Evolutionary conservation across 129 eudicot genomes (phyloP), one percentile per base, ranked within the genome.

Genomic region (Erigeron canadensis): DNA sequence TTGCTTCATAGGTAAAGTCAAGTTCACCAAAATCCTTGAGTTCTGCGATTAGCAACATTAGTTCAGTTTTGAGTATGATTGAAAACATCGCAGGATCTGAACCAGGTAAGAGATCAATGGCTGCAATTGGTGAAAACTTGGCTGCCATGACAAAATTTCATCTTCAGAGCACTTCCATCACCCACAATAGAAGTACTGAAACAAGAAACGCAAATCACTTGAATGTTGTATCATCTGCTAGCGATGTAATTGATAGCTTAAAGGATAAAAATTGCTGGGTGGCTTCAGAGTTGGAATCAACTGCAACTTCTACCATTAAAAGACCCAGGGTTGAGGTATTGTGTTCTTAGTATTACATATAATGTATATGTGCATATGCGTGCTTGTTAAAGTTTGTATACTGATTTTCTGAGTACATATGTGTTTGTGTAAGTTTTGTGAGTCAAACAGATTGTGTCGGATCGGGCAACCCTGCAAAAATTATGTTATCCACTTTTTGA

Each of bases 101-200:
- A 69, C 77, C 84, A 42, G 81, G 81, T 23, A 75, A 69, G 37
- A 77, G 72, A 51, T 81, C 84, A 21, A 75, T 73, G 56, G 77
- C 69, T 64, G 69, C 73, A 45, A 63, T 81, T 81, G 84, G 81
- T 58, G 77, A 75, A 50, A 74, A 81, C 69, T 70, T 81, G 57
- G 64, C 71, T 55, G 65, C 74, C 69, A 81, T 48, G 64, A 56
- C 84, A 45, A 64, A 70, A 34, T 38, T 21, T 8, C 74, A 70
- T 28, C 75, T 70, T 75, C 63, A 60, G 15, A 7, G 58, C n/a
- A 18, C 58, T 60, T 58, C 10, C 23, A 6, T 23, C 37, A 11
- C 64, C 9, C 65, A 60, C 5, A 19, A 60, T 60, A 54, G 19
- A 28, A 77, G 50, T 51, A 51, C 15, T 75, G 80, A 62, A 69